Base-by-base conservation (phyloP, 2,329 filamentous ascomycete genomes). In the Fusarium metavorans region DNA sequence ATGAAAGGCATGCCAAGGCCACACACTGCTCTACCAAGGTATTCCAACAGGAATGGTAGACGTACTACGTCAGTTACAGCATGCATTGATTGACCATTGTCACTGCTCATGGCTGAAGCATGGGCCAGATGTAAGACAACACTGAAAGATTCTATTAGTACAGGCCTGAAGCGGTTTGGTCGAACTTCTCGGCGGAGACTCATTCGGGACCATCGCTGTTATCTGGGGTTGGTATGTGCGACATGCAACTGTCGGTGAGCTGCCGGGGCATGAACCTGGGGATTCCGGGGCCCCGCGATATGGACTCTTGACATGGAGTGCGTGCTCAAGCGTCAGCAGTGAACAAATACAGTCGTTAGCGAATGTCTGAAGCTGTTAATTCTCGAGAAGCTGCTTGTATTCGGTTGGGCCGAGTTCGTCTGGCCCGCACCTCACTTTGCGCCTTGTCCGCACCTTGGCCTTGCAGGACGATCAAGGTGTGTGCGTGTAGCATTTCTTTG, bases 251-350 rank as follows among this genome's bases (percentile, higher is more conserved):
- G 68, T 76, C 76, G 74, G 77, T 78, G 77, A 78, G 76, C 58
- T 48, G 66, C 60, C 37, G 65, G 72, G 75, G 67, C 45, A 67
- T 66, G 70, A 65, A 54, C 61, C 56, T 66, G 64, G 65, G 41
- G 64, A 76, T 66, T 76, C 75, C 68, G 79, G 79, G 79, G 79
- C 79, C 79, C 79, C 79, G 69, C 79, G 78, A 80, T 76, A 64
- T 67, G 48, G 23, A 60, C 20, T 52, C 48, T 32, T 54, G 27
- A 32, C 18, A 54, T 32, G 27, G 48, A 54, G 48, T 32, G 25
- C 43, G 27, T 13, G 16, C 52, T 58, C 59, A 39, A 35, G 34
- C 48, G 37, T 63, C 16, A 54, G 16, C 18, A 16, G 37, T n/a
- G 23, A 39, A 59, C 35, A 18, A 35, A 14, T 16, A 13, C 25